phyloP scores from a whole-genome alignment of 1,139 yeast genomes.

The Yamadazyma sp. region DNA sequence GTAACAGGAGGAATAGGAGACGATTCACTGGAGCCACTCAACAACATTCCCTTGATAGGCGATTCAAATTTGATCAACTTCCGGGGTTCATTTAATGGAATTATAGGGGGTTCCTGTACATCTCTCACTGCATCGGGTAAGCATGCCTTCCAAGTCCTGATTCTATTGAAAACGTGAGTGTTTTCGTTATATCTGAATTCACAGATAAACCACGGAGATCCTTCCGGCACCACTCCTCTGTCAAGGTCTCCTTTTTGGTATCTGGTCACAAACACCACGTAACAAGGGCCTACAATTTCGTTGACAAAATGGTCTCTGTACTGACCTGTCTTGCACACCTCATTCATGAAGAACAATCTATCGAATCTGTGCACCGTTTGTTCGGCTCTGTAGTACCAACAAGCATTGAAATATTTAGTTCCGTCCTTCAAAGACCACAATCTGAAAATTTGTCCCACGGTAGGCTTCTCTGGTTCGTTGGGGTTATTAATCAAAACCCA shows the following conservation, averaged over 20 bases:
- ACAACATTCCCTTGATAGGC: slow-evolving; percentile 76
- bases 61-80: slow-evolving; percentile 75
- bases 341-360: slow-evolving; percentile 85
- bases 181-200: slow-evolving; percentile 92
- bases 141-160: slow-evolving; percentile 98
- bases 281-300: slow-evolving; percentile 90
- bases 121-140: slow-evolving; percentile 94
- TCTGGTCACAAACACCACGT: slow-evolving; percentile 90
- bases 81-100: slow-evolving; percentile 53
- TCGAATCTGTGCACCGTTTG: slow-evolving; percentile 95
- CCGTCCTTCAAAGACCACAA: slow-evolving; percentile 89
- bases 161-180: slow-evolving; percentile 87
- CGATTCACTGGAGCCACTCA: slow-evolving; percentile 66
- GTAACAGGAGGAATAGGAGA: slow-evolving; percentile 84
- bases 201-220: slow-evolving; percentile 88
- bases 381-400: slow-evolving; percentile 98
- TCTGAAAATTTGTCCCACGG: slow-evolving; percentile 89
- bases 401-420: slow-evolving; percentile 83
- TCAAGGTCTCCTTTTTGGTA: slow-evolving; percentile 95
- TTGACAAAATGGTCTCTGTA: slow-evolving; percentile 89
- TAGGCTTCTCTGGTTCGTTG: slow-evolving; percentile 85
- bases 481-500: slow-evolving; percentile 90
- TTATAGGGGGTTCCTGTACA: slow-evolving; percentile 76
- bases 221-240: slow-evolving; percentile 56
- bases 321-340: slow-evolving; percentile 95